A percentile compares a stretch with the other conserved stretches of the same genome.
Conservation (phyloP, 1,139 yeast species). For the Suhomyces anneliseae region DNA sequence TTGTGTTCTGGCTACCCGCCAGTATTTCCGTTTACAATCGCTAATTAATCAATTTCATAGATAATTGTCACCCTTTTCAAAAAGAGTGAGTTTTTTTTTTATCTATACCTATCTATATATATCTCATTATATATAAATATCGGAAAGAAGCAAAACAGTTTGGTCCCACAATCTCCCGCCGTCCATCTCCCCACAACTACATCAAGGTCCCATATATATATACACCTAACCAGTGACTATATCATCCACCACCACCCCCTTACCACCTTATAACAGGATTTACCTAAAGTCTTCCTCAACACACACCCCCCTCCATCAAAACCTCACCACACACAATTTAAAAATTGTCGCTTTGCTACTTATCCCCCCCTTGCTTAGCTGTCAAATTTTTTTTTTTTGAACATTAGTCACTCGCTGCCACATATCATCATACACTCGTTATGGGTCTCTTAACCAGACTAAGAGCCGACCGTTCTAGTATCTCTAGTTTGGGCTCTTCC, state of each 20-base stretch:
- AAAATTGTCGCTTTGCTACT: background rate
- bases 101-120: no score
- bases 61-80: no score
- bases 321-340: no score
- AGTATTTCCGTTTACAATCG: background rate
- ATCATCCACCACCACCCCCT: no score
- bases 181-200: no score
- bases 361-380: background rate
- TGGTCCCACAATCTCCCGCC: no score
- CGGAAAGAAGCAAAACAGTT: background rate
- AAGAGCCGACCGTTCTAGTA: constrained; percentile 13
- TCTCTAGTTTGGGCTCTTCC: constrained; percentile 4
- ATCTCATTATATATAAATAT: no score
- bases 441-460: constrained; percentile 26
- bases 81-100: no score
- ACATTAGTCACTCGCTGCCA: background rate
- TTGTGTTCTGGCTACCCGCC: background rate
- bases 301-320: no score
- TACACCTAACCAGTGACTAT: no score
- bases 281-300: background rate
- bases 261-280: no score
- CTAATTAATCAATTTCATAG: background rate
- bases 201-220: no score
- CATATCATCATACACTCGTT: background rate
- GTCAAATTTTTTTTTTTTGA: background rate